Base-by-base conservation (phyloP, 2,329 filamentous ascomycete genomes). In the Aspergillus alliaceus region DNA sequence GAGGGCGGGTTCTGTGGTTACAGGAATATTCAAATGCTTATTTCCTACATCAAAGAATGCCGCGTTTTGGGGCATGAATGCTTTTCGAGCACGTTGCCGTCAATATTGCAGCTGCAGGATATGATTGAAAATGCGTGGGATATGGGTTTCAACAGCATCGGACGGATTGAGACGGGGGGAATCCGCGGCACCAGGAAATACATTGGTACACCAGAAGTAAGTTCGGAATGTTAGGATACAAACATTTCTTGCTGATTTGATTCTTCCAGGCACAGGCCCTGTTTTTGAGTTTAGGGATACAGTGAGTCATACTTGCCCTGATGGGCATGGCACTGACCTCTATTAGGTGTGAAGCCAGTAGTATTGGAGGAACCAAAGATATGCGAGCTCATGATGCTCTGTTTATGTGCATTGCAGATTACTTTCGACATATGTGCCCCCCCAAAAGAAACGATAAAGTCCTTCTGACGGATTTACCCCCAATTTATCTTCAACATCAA, bases 1-100 rank as follows among this genome's bases (percentile, higher is more conserved):
- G 93, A 96, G 77, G 92, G 92, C 22, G 90, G 91, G 6, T 98
- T 98, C 71, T 98, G 93, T 70, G 93, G 93, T 3, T 98, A 97
- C 71, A 85, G 93, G 39, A 98, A 96, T 69, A 96, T 96, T 31
- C 95, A 98, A 72, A 96, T 96, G 87, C 75, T 97, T 64, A 79
- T 89, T 14, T 93, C 92, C 0, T 93, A 91, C 70, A 85, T 97
- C 20, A 84, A 87, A 57, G 83, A 82, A 8, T 77, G 84, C 1
- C 72, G 78, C 37, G 79, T 79, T 12, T 74, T 79, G 12, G 90
- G 89, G 0, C 74, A 82, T 59, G 79, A 87, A 39, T 75, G 79
- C 48, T 90, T 96, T 58, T 73, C 79, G 1, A 77, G 79, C 4
- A 79, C 76, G 1, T 77, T 93, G 6, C 93, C 95, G 0, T 86